Percentiles rank a stretch among this genome's conserved stretches.
These are phyloP conservation scores for Lagenidium sp. DNA, from an alignment of 352 stramenopile species.

Conservation along the genomic window DNA sequence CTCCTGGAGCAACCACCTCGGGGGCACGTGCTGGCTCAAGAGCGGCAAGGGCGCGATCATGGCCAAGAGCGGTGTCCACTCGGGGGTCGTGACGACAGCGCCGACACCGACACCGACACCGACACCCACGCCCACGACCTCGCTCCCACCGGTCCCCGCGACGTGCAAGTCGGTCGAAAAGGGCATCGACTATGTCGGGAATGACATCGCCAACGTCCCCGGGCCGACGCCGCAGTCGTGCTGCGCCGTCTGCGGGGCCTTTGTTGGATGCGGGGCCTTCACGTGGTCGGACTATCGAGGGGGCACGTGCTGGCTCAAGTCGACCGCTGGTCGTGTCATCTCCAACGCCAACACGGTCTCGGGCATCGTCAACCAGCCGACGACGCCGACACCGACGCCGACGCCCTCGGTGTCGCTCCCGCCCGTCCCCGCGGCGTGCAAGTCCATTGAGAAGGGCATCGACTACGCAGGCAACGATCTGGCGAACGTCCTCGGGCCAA, in stretches of 20 bases:
- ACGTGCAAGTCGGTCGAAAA: constrained; percentile 5
- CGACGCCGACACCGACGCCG: too few species aligned
- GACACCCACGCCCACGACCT: too few species aligned
- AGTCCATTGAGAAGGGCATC: constrained; percentile 1
- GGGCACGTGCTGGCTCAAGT: too few species aligned
- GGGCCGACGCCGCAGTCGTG: too few species aligned
- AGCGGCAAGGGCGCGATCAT: constrained; percentile 8
- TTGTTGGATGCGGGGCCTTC: too few species aligned
- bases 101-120: constrained; percentile 4
- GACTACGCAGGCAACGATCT: constrained; percentile 7
- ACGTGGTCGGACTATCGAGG: too few species aligned
- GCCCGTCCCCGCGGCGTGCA: background rate
- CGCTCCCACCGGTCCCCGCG: background rate
- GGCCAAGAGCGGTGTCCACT: too few species aligned
- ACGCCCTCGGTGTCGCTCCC: too few species aligned
- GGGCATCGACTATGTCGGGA: constrained; percentile 17
- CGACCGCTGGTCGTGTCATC: constrained; percentile 11
- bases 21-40: constrained; percentile 16
- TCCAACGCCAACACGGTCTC: background rate
- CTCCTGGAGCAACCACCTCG: constrained; percentile 40
- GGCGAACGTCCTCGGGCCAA: too few species aligned
- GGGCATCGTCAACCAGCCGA: background rate
- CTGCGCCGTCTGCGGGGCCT: too few species aligned
- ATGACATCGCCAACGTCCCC: constrained; percentile 12
- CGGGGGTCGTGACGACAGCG: constrained; percentile 2